Evolutionary conservation across 2,329 filamentous ascomycete genomes (phyloP), one percentile per base, ranked within the genome.

Genomic region (Stemphylium beticola): DNA sequence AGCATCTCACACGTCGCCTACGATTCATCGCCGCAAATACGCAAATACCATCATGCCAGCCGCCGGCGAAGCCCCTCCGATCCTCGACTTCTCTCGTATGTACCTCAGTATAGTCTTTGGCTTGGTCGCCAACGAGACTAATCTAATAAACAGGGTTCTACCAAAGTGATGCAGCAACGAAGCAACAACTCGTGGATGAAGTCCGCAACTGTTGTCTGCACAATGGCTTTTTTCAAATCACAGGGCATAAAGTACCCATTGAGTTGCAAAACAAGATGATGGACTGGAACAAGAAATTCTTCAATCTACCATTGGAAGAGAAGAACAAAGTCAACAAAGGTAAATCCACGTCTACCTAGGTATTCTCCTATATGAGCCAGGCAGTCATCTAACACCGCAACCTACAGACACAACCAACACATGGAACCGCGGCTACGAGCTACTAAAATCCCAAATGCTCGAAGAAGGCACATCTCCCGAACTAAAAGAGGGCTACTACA

Each of bases 201-300:
- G 65, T 74, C 12, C 60, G 65, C 15, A 58, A 68, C 17, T 71
- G 66, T 53, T 74, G 72, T 53, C 50, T 69, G 14, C 64, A 71
- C 54, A 72, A 73, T 64, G 78, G 79, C 17, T 81, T 81, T 64
- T 81, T 80, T 62, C 78, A 80, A 50, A 78, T 80, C 55, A 75
- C 71, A 2, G 75, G 75, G 24, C 77, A 80, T 47, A 64, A 70
- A 1, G 71, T 80, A 5, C 73, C 78, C 1, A 38, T 71, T 7
- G 65, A 73, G 2, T 56, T 80, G 2, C 77, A 79, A 47, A 60
- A 72, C 2, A 62, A 64, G 6, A 72, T 78, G 10, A 73, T 81
- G 67, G 32, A 62, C 7, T 75, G 72, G 57, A 73, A 74, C 15
- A 76, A 75, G 47, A 67, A 71, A 10, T 79, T 80, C 57, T 80